Conservation (phyloP, 176 grass and related monocot genomes). For the Carex littledalei region DNA sequence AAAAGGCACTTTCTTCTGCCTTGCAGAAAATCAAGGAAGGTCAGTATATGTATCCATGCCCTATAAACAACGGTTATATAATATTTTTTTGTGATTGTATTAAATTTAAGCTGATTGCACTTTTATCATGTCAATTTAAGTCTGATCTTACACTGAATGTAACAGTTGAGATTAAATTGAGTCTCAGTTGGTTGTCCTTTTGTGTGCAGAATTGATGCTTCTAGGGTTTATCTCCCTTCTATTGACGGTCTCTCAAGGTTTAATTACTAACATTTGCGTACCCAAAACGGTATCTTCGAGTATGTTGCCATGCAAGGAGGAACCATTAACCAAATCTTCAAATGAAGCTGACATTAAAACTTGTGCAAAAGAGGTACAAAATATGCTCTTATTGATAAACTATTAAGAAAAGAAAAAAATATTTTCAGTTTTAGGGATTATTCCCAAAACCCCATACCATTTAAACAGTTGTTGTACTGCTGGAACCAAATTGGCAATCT, state of each 20-base stretch:
- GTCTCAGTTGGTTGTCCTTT: constrained; percentile 12
- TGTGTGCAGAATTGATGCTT: constrained; percentile 82
- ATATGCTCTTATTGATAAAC: neutral
- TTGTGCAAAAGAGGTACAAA: constrained; percentile 54
- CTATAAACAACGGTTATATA: neutral
- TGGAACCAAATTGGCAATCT: neutral
- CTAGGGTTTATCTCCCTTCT: constrained; percentile 92
- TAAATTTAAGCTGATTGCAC: constrained; percentile 2
- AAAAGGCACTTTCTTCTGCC: constrained; percentile 53
- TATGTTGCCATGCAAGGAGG: constrained; percentile 79
- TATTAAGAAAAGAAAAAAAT: neutral
- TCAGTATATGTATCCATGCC: constrained; percentile 17
- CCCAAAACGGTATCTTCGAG: constrained; percentile 28
- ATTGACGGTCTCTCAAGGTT: constrained; percentile 59
- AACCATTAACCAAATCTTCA: neutral
- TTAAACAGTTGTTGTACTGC: neutral
- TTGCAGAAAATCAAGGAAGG: constrained; percentile 74
- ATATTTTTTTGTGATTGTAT: neutral
- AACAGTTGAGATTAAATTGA: neutral
- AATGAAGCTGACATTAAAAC: constrained; percentile 14
- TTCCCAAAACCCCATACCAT: neutral
- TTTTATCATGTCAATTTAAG: neutral
- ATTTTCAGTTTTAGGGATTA: neutral
- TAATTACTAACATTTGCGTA: constrained; percentile 59
- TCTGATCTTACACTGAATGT: neutral